Evolutionary conservation across 352 stramenopile species (phyloP).

Genomic region (Proteromonas lacertae): DNA sequence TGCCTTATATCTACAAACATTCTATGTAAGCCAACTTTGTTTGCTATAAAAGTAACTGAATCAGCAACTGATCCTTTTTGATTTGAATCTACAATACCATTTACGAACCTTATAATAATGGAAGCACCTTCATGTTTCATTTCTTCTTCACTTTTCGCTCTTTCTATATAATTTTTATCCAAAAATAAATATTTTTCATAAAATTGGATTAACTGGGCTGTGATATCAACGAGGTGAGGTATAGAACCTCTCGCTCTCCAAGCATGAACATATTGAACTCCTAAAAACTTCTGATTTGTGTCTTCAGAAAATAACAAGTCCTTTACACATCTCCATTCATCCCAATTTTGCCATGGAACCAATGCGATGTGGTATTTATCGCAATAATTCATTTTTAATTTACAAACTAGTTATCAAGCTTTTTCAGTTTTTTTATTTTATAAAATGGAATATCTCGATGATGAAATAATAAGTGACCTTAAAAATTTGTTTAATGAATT

Average conservation of each 20-base stretch:
- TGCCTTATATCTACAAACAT: slow-evolving; percentile 6
- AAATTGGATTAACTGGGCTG: background rate
- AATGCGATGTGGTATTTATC: no score
- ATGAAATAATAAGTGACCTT: no score
- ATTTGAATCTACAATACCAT: slow-evolving; percentile 5
- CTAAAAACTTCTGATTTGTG: no score
- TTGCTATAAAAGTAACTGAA: slow-evolving; percentile 3
- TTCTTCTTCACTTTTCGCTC: background rate
- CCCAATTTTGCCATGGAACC: no score
- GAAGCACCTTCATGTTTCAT: background rate
- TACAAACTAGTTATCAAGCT: no score
- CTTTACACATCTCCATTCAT: no score
- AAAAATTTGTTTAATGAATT: no score
- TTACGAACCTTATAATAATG: slow-evolving; percentile 5
- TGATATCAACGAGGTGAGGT: background rate
- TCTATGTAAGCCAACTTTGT: slow-evolving; percentile 3
- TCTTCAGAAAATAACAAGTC: no score
- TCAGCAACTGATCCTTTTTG: slow-evolving; percentile 3
- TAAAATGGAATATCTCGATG: no score
- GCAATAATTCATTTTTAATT: no score
- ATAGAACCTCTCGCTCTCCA: background rate
- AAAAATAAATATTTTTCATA: background rate
- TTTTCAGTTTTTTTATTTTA: no score
- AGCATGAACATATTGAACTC: no score
- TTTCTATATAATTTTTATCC: background rate